Conservation (phyloP, 176 grass and related monocot genomes). For the Cenchrus purpureus region DNA sequence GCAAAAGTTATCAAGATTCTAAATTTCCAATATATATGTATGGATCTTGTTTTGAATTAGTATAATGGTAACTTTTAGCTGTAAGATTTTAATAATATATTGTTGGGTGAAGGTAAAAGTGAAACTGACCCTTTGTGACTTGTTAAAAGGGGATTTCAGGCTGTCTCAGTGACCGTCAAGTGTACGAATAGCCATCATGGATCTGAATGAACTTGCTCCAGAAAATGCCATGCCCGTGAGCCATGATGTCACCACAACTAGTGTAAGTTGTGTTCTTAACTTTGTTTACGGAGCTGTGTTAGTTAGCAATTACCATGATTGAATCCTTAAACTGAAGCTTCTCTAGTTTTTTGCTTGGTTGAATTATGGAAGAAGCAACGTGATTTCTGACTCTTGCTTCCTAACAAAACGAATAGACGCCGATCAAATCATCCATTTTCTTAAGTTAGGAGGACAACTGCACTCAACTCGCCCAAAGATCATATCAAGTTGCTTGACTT, state of each 20-base stretch:
- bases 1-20: constrained; percentile 37
- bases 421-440: constrained; percentile 4
- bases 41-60: constrained; percentile 10
- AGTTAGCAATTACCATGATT: background rate
- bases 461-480: constrained; percentile 26
- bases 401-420: constrained; percentile 13
- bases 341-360: background rate
- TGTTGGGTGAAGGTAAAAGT: constrained; percentile 17
- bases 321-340: constrained; percentile 12
- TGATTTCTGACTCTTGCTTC: constrained; percentile 2
- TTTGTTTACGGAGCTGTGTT: background rate
- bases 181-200: background rate
- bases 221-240: background rate
- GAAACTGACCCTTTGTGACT: background rate
- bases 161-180: background rate
- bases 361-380: constrained; percentile 24
- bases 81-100: background rate
- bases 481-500: background rate
- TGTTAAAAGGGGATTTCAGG: background rate
- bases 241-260: background rate
- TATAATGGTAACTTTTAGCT: background rate
- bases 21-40: constrained; percentile 14
- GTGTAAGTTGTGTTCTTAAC: constrained; percentile 1
- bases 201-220: constrained; percentile 24
- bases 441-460: constrained; percentile 40